Conservation (phyloP, 352 stramenopile species). For the Halophytophthora batemanensis region DNA sequence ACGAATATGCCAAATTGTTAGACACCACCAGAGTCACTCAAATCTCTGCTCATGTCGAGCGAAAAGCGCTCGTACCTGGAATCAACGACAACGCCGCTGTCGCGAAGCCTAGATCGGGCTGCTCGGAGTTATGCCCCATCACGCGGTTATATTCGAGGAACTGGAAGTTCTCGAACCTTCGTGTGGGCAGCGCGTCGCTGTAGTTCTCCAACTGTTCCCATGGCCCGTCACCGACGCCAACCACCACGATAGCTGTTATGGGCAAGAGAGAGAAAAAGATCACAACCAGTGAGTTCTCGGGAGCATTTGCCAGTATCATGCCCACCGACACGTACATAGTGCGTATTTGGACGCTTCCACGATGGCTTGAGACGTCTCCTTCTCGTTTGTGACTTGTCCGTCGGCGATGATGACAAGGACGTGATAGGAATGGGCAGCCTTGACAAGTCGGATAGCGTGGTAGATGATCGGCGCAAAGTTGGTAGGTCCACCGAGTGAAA, state of each 20-base stretch:
- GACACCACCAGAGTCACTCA: neutral
- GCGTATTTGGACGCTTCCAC: conserved; percentile 68
- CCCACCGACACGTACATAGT: conserved; percentile 41
- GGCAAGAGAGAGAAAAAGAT: neutral
- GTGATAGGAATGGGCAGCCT: conserved; percentile 46
- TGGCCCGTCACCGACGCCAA: conserved; percentile 73
- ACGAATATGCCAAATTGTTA: neutral
- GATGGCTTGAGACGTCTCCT: conserved; percentile 64
- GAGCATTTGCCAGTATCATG: too few species aligned
- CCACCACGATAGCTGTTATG: conserved; percentile 62
- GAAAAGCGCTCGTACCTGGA: conserved; percentile 17
- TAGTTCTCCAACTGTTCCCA: conserved; percentile 75
- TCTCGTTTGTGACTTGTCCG: conserved; percentile 64
- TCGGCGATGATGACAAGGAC: conserved; percentile 78
- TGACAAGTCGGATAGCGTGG: conserved; percentile 56
- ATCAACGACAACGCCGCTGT: conserved; percentile 68
- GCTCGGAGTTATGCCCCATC: conserved; percentile 40
- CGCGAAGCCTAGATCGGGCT: conserved; percentile 63
- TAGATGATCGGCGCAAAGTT: conserved; percentile 84
- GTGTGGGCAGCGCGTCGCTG: conserved; percentile 46
- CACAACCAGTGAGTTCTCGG: neutral
- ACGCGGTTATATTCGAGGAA: conserved; percentile 68
- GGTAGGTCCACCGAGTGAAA: conserved; percentile 56
- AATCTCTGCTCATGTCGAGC: neutral
- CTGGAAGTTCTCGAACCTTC: conserved; percentile 79